Conservation (phyloP, 495 filamentous ascomycete species). For the Aspergillus indologenus region DNA sequence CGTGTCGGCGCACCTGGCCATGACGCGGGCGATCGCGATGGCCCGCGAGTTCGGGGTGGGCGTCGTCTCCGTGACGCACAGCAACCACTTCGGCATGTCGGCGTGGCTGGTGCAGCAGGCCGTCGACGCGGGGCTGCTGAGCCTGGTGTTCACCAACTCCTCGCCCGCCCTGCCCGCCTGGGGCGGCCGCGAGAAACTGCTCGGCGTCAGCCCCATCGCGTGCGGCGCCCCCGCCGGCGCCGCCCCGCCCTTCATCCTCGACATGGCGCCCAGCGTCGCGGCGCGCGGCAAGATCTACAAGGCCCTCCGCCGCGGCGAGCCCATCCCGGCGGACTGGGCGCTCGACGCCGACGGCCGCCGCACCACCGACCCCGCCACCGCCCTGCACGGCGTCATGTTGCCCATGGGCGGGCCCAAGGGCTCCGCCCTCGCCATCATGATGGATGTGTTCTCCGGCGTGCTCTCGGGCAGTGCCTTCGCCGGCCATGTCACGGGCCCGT, state of each 20-base stretch:
- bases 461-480: slow-evolving; percentile 69
- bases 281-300: slow-evolving; percentile 77
- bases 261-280: slow-evolving; percentile 74
- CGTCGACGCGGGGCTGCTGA: slow-evolving; percentile 67
- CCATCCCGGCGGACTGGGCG: slow-evolving; percentile 72
- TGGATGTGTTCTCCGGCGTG: slow-evolving; percentile 81
- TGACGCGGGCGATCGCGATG: slow-evolving; percentile 61
- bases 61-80: slow-evolving; percentile 67
- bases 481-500: slow-evolving; percentile 67
- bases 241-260: slow-evolving; percentile 62
- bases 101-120: slow-evolving; percentile 77
- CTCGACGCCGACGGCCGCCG: slow-evolving; percentile 64
- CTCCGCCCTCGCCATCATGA: slow-evolving; percentile 70
- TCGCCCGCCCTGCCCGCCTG: slow-evolving; percentile 71
- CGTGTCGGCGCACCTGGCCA: slow-evolving; percentile 59
- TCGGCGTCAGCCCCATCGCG: slow-evolving; percentile 77
- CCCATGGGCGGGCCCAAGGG: slow-evolving; percentile 81
- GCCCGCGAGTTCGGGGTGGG: slow-evolving; percentile 66
- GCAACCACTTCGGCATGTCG: slow-evolving; percentile 79
- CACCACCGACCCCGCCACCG: slow-evolving; percentile 64
- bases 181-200: slow-evolving; percentile 62
- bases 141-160: slow-evolving; percentile 75
- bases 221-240: slow-evolving; percentile 65
- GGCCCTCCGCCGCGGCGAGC: slow-evolving; percentile 65
- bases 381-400: slow-evolving; percentile 70